Conservation (phyloP, 2,329 filamentous ascomycete species). For the Scedosporium minutisporum region DNA sequence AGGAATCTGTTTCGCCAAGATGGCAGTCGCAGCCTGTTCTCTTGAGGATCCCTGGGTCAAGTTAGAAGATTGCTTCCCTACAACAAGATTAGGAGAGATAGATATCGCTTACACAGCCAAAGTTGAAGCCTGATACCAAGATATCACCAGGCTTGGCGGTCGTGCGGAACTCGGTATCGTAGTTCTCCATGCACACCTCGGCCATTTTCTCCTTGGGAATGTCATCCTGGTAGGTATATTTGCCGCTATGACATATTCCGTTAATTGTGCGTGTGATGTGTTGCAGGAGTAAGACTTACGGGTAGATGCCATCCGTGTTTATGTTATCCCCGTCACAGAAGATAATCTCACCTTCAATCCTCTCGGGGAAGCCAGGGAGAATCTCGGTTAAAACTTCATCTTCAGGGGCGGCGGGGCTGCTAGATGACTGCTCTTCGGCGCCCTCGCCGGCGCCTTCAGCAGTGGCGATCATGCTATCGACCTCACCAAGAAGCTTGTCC, state of each 20-base stretch:
- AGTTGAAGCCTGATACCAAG: conserved; percentile 79
- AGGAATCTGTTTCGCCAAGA: conserved; percentile 72
- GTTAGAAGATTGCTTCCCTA: conserved; percentile 33
- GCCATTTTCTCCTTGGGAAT: conserved; percentile 73
- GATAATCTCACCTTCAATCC: conserved; percentile 74
- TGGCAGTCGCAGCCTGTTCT: conserved; percentile 82
- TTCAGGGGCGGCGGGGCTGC: conserved; percentile 13
- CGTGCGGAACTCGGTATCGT: conserved; percentile 61
- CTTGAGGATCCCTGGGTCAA: conserved; percentile 75
- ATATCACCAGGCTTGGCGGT: conserved; percentile 65
- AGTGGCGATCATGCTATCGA: conserved; percentile 51
- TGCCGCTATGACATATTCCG: conserved; percentile 31
- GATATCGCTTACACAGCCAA: conserved; percentile 52
- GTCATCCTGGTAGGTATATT: conserved; percentile 84
- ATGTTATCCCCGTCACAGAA: conserved; percentile 77
- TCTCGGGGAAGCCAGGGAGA: conserved; percentile 77
- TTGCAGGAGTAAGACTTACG: conserved; percentile 20
- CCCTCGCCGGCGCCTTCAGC: conserved; percentile 14
- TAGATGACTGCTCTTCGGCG: conserved; percentile 7
- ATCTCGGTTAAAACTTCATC: conserved; percentile 53
- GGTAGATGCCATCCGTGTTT: conserved; percentile 88
- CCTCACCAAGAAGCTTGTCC: conserved; percentile 59
- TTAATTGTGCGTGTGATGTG: too few species aligned
- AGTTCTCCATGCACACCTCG: conserved; percentile 87
- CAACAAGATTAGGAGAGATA: too few species aligned